phyloP scores from a whole-genome alignment of 257 asterid species.

The Lantana camara region DNA sequence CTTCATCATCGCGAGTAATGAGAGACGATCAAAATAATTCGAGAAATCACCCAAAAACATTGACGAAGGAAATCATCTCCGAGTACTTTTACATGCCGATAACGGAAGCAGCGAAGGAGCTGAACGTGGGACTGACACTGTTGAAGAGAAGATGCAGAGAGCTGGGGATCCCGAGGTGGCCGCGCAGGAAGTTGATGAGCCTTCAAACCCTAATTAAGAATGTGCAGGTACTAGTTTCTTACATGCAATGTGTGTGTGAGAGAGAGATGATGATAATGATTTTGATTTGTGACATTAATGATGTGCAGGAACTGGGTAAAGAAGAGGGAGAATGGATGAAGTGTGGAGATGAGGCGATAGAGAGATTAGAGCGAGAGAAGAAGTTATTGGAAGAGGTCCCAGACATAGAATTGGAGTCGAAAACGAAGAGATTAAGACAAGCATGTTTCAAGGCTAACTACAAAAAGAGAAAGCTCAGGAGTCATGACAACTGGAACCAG shows the following conservation, averaged over 20 bases:
- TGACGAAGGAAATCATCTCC: slow-evolving; percentile 29
- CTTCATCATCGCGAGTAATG: no score
- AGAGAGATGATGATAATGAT: no score
- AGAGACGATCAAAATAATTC: no score
- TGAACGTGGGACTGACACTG: slow-evolving; percentile 77
- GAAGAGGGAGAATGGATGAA: slow-evolving; percentile 38
- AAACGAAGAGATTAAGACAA: slow-evolving; percentile 63
- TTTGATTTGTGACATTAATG: neutral
- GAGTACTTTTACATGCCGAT: slow-evolving; percentile 83
- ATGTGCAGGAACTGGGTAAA: slow-evolving; percentile 46
- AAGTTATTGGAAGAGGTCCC: slow-evolving; percentile 52
- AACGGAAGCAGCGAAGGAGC: slow-evolving; percentile 72
- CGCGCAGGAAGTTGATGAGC: slow-evolving; percentile 86
- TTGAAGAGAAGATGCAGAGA: slow-evolving; percentile 89
- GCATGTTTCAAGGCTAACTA: slow-evolving; percentile 70
- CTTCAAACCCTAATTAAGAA: slow-evolving; percentile 82
- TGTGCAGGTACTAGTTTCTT: slow-evolving; percentile 51
- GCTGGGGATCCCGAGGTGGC: slow-evolving; percentile 86
- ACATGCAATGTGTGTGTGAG: no score
- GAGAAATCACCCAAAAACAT: no score
- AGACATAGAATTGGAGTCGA: slow-evolving; percentile 43
- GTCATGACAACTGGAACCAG: no score
- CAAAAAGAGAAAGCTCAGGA: slow-evolving; percentile 61
- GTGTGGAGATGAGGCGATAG: slow-evolving; percentile 38
- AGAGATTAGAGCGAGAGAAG: slow-evolving; percentile 49